phyloP scores from a whole-genome alignment of 805 yeast species.

The Millerozyma miso region DNA sequence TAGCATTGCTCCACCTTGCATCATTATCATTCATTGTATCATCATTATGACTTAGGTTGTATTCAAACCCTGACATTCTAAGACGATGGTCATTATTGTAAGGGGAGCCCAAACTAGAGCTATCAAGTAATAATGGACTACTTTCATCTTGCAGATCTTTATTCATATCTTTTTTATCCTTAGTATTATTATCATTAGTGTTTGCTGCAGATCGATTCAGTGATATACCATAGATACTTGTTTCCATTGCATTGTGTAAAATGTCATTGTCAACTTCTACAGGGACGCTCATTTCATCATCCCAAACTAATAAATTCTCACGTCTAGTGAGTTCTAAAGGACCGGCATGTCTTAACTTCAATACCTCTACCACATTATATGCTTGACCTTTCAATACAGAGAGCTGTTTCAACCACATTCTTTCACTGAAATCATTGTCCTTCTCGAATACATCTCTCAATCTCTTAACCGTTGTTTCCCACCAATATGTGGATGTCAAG shows the following conservation, averaged over 20 bases:
- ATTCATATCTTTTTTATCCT: background rate
- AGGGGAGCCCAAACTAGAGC: constrained; percentile 5
- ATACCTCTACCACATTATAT: constrained; percentile 64
- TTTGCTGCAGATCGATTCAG: too few relatives aligned
- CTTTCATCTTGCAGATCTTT: constrained; percentile 3
- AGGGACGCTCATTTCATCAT: constrained; percentile 60
- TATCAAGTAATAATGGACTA: constrained; percentile 6
- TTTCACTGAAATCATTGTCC: constrained; percentile 58
- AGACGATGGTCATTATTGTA: constrained; percentile 1
- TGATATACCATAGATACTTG: constrained; percentile 17
- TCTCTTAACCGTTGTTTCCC: constrained; percentile 55
- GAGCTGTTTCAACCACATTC: constrained; percentile 66
- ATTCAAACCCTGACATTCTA: constrained; percentile 20
- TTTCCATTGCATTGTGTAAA: constrained; percentile 39
- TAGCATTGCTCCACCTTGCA: constrained; percentile 17
- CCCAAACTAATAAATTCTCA: constrained; percentile 54
- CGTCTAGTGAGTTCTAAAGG: constrained; percentile 64
- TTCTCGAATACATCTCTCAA: constrained; percentile 47
- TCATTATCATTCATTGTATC: constrained; percentile 1
- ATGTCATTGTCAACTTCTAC: constrained; percentile 19
- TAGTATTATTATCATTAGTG: background rate
- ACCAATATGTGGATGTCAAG: constrained; percentile 61
- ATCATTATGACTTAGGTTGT: constrained; percentile 12
- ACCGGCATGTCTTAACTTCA: constrained; percentile 54
- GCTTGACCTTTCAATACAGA: constrained; percentile 77